Evolutionary conservation across 139 green algal species (phyloP).

Genomic region (Pseudopediastrum boryanum): DNA sequence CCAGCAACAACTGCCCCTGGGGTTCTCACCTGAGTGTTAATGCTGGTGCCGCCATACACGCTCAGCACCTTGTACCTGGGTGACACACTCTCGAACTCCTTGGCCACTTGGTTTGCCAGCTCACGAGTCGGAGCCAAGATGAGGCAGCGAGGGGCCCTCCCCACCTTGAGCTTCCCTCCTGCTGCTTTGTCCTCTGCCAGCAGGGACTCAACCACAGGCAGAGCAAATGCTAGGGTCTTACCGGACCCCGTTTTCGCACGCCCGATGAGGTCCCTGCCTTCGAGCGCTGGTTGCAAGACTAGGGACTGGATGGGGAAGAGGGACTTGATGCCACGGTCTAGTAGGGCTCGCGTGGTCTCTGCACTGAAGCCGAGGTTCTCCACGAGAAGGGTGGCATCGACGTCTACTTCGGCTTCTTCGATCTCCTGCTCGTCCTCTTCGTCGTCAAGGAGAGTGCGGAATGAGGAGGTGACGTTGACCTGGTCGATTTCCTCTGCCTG

Average conservation of each 20-base stretch:
- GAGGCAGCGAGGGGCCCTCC: conserved; percentile 58
- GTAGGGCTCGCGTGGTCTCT: conserved; percentile 62
- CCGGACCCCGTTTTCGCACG: conserved; percentile 94
- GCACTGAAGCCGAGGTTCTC: conserved; percentile 22
- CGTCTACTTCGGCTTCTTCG: conserved; percentile 9
- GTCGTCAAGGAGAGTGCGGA: conserved; percentile 47
- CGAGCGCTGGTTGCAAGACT: conserved; percentile 58
- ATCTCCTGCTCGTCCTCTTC: conserved; percentile 30
- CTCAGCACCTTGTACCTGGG: conserved; percentile 69
- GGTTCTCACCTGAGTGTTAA: conserved; percentile 43
- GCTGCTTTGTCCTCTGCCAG: conserved; percentile 52
- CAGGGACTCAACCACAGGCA: conserved; percentile 94
- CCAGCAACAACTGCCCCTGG: not conserved
- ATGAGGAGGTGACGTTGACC: too few species aligned
- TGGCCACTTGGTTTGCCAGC: conserved; percentile 97
- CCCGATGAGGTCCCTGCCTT: conserved; percentile 90
- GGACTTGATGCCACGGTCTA: conserved; percentile 67
- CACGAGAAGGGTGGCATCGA: conserved; percentile 18
- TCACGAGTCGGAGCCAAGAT: conserved; percentile 96
- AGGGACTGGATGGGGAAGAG: conserved; percentile 89
- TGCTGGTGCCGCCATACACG: conserved; percentile 92
- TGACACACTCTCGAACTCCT: conserved; percentile 84
- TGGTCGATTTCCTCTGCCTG: too few species aligned
- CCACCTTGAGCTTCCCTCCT: not conserved
- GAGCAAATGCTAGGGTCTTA: conserved; percentile 98